phyloP scores from a whole-genome alignment of 441 rosid genomes.

The Manihot esculenta region DNA sequence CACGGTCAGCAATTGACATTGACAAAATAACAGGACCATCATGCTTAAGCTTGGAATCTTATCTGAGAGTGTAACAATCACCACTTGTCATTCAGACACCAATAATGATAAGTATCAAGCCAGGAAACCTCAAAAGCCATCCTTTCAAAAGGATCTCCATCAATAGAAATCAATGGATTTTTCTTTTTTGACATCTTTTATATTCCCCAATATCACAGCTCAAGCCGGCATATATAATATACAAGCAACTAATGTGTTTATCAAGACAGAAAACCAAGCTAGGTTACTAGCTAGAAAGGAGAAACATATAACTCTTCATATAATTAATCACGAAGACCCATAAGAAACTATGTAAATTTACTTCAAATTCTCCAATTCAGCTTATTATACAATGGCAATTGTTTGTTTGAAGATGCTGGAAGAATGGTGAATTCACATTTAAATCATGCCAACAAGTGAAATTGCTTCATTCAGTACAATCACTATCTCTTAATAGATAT shows the following conservation, averaged over 20 bases:
- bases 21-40: slow-evolving; percentile 79
- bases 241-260: background rate
- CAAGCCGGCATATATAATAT: slow-evolving; percentile 30
- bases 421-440: background rate
- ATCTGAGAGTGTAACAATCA: slow-evolving; percentile 45
- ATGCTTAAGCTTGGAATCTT: slow-evolving; percentile 84
- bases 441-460: background rate
- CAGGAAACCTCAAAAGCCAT: slow-evolving; percentile 82
- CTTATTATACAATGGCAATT: background rate
- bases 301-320: background rate
- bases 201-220: slow-evolving; percentile 20
- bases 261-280: background rate
- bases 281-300: background rate
- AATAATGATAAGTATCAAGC: background rate
- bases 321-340: background rate
- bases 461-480: background rate
- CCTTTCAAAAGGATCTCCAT: slow-evolving; percentile 91
- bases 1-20: slow-evolving; percentile 80
- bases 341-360: background rate
- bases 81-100: slow-evolving; percentile 8
- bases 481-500: background rate
- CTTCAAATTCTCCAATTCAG: background rate
- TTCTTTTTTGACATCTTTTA: slow-evolving; percentile 64
- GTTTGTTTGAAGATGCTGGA: background rate
- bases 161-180: slow-evolving; percentile 73